A percentile compares a stretch with the other conserved stretches of the same genome.
Conservation (phyloP, 116 monocot species). For the Thalassia testudinum region DNA sequence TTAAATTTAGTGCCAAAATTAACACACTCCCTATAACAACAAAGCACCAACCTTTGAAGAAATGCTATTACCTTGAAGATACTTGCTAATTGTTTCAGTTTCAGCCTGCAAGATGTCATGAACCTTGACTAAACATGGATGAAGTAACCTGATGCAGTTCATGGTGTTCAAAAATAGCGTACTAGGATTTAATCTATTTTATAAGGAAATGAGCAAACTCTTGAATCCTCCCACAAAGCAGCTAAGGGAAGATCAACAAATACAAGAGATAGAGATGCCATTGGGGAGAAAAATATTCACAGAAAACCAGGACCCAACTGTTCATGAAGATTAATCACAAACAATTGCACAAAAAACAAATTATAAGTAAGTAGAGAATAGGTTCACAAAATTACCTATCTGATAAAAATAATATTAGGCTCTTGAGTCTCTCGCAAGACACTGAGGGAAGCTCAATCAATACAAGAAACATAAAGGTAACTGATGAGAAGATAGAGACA, state of each 20-base stretch:
- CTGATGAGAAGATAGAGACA: not conserved
- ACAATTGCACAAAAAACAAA: too few relatives aligned
- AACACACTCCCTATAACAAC: not conserved
- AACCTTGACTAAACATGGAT: not conserved
- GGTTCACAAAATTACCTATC: too few relatives aligned
- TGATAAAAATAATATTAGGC: too few relatives aligned
- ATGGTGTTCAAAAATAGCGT: not conserved
- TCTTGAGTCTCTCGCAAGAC: too few relatives aligned
- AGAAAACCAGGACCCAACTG: too few relatives aligned
- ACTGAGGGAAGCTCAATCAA: too few relatives aligned
- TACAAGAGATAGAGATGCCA: too few relatives aligned
- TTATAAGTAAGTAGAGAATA: too few relatives aligned
- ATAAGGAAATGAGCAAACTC: not conserved
- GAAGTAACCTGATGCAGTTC: not conserved
- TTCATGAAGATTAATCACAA: too few relatives aligned
- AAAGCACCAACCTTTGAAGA: slow-evolving; percentile 60
- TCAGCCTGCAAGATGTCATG: slow-evolving; percentile 45
- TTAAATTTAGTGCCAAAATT: not conserved
- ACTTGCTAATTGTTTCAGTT: slow-evolving; percentile 62
- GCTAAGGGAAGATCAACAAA: too few relatives aligned
- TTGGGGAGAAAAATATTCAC: too few relatives aligned
- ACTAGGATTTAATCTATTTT: not conserved
- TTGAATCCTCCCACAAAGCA: not conserved
- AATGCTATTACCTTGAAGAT: slow-evolving; percentile 75
- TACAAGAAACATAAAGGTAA: too few relatives aligned